Evolutionary conservation across 495 filamentous ascomycete genomes (phyloP).

Genomic region (Penicillium lividum): DNA sequence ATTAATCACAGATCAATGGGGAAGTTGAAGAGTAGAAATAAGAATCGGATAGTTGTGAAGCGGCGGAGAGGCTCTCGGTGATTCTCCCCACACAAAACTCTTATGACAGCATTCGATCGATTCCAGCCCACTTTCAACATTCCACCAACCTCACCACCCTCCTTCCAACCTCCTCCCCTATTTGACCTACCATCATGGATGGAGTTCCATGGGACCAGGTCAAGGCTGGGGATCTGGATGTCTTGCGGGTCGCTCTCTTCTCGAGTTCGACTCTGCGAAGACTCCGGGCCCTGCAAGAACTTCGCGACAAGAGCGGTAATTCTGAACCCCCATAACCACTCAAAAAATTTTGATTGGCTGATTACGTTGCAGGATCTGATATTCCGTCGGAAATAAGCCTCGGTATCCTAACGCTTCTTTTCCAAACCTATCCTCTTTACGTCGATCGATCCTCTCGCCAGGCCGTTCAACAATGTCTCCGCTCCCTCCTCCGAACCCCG

Average conservation of each 20-base stretch:
- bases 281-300: constrained; percentile 49
- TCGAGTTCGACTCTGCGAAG: constrained; percentile 52
- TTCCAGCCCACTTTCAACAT: constrained; percentile 29
- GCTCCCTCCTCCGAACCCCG: constrained; percentile 58
- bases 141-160: constrained; percentile 14
- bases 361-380: constrained; percentile 30
- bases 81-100: constrained; percentile 43
- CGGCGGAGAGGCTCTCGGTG: constrained; percentile 19
- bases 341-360: constrained; percentile 10
- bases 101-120: constrained; percentile 47
- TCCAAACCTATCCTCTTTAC: constrained; percentile 86
- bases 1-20: constrained; percentile 11
- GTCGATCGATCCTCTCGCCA: constrained; percentile 78
- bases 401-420: constrained; percentile 66
- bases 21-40: constrained; percentile 14
- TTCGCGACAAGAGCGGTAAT: constrained; percentile 50
- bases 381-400: constrained; percentile 37
- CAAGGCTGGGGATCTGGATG: constrained; percentile 48
- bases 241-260: constrained; percentile 45
- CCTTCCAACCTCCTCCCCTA: constrained; percentile 22
- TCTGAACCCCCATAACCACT: constrained; percentile 4
- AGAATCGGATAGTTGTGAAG: constrained; percentile 20
- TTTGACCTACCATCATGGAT: constrained; percentile 46
- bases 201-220: constrained; percentile 52
- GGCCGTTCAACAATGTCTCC: constrained; percentile 76